Conservation (phyloP, 2,329 filamentous ascomycete species). For the Bipolaris zeicola region DNA sequence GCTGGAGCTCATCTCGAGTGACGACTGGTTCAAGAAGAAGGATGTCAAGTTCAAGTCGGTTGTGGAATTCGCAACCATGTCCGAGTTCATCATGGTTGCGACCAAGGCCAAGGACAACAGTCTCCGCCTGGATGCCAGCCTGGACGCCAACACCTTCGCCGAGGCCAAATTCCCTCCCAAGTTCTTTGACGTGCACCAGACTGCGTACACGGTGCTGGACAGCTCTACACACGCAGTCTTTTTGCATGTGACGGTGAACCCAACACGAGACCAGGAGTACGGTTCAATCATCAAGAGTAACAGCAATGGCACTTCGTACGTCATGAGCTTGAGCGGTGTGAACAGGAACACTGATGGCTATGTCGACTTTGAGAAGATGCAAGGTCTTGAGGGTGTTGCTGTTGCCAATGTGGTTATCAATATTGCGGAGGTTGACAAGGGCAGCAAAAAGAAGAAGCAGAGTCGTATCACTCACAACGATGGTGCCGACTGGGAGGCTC, state of each 20-base stretch:
- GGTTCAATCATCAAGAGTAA: conserved; percentile 97
- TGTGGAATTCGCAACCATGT: conserved; percentile 89
- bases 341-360: conserved; percentile 79
- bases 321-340: conserved; percentile 78
- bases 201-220: conserved; percentile 89
- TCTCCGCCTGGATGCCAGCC: conserved; percentile 78
- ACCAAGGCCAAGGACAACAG: conserved; percentile 69
- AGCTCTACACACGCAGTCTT: conserved; percentile 95
- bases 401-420: conserved; percentile 88
- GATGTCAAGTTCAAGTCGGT: conserved; percentile 71
- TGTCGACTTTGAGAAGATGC: conserved; percentile 96
- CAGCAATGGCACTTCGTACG: conserved; percentile 95
- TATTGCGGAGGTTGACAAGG: conserved; percentile 64
- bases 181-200: conserved; percentile 77
- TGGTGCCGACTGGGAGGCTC: conserved; percentile 80
- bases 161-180: conserved; percentile 84
- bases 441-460: conserved; percentile 77
- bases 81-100: conserved; percentile 92
- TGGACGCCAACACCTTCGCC: conserved; percentile 84
- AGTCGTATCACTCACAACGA: conserved; percentile 97
- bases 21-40: conserved; percentile 76
- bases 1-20: conserved; percentile 74
- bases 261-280: conserved; percentile 67
- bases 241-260: conserved; percentile 84
- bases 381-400: conserved; percentile 86